Conservation (phyloP, 2,329 filamentous ascomycete species). For the Phyllosticta citriasiana region DNA sequence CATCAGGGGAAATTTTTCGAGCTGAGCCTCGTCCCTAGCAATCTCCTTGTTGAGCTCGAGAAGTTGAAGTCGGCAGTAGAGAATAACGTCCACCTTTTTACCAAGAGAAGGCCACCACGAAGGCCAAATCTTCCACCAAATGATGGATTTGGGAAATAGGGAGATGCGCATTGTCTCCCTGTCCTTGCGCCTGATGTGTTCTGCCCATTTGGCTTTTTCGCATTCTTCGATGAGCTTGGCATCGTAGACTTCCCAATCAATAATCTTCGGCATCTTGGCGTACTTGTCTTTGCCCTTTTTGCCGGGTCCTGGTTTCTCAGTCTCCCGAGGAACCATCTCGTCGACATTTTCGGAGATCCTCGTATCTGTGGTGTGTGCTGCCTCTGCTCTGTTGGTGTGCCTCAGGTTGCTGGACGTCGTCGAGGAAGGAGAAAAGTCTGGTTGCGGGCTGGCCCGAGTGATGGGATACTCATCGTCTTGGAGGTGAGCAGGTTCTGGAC, state of each 20-base stretch:
- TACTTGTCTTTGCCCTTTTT: constrained; percentile 6
- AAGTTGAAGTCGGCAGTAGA: constrained; percentile 77
- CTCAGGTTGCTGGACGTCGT: background rate
- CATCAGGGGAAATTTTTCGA: constrained; percentile 82
- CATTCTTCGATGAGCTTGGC: constrained; percentile 16
- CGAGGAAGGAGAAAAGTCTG: background rate
- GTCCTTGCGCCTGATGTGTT: constrained; percentile 70
- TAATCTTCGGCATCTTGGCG: constrained; percentile 9
- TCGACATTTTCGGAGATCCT: background rate
- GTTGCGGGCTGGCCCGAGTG: constrained; percentile 7
- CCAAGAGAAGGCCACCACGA: constrained; percentile 71
- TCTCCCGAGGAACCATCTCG: background rate
- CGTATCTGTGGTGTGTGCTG: background rate
- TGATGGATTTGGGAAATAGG: constrained; percentile 47
- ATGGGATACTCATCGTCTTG: constrained; percentile 22
- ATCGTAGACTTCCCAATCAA: constrained; percentile 12
- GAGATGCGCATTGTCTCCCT: constrained; percentile 77
- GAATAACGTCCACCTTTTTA: constrained; percentile 90
- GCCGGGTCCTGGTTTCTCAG: background rate
- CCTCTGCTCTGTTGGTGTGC: background rate
- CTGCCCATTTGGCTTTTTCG: constrained; percentile 57
- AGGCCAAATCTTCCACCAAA: constrained; percentile 11
- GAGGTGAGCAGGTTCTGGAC: constrained; percentile 3
- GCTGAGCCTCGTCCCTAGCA: constrained; percentile 75
- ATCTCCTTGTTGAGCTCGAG: constrained; percentile 87